phyloP scores from a whole-genome alignment of 306 rosid genomes.

The Prunus mume region DNA sequence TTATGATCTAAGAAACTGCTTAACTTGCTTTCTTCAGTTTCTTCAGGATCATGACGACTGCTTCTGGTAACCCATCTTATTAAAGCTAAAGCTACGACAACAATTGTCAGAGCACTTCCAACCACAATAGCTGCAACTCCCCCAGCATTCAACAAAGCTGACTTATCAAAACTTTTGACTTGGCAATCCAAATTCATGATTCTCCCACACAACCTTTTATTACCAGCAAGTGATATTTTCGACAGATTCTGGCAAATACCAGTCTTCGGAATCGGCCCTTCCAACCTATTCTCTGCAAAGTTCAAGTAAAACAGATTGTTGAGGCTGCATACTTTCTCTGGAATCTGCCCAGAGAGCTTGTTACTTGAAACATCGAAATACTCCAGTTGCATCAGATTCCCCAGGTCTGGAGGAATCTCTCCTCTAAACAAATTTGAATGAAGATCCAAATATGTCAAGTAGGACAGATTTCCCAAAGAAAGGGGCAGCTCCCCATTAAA shows the following conservation, averaged over 20 bases:
- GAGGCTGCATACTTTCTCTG: conserved; percentile 74
- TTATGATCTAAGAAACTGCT: conserved; percentile 60
- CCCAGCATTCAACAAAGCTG: conserved; percentile 58
- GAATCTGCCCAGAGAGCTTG: conserved; percentile 64
- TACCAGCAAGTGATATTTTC: conserved; percentile 49
- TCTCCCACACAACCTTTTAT: conserved; percentile 71
- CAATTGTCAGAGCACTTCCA: conserved; percentile 36
- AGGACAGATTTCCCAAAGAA: conserved; percentile 75
- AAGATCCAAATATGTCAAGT: conserved; percentile 75
- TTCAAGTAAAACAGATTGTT: conserved; percentile 56
- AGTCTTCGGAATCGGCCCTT: conserved; percentile 75
- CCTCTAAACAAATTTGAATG: conserved; percentile 70
- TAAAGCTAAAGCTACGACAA: conserved; percentile 46
- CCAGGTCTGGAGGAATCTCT: conserved; percentile 76
- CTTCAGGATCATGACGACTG: conserved; percentile 51
- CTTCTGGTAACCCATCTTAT: conserved; percentile 49
- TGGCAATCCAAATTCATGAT: conserved; percentile 55
- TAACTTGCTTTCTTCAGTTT: conserved; percentile 58
- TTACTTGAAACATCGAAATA: conserved; percentile 76
- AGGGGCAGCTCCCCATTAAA: conserved; percentile 64
- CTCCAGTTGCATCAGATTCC: conserved; percentile 73
- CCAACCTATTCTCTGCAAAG: conserved; percentile 68
- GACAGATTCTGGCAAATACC: conserved; percentile 83
- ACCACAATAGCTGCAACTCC: conserved; percentile 59
- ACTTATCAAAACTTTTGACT: conserved; percentile 41